Evolutionary conservation across 192 early-diverging fungal genomes (phyloP).

Genomic region (Coemansia pectinata): DNA sequence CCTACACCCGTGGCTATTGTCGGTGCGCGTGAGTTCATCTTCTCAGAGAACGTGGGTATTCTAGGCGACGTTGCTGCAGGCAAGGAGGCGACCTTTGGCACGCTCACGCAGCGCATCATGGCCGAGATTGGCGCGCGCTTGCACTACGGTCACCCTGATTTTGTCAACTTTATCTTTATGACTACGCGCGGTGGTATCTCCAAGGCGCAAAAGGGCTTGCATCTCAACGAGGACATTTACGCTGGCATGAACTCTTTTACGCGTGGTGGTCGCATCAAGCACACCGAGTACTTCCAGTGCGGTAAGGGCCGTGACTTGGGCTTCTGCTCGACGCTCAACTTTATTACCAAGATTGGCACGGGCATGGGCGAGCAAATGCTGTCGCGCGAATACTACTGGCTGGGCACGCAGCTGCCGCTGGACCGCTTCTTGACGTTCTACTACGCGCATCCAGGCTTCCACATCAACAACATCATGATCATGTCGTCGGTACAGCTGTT

Average conservation of each 20-base stretch:
- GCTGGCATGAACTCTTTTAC: slow-evolving; percentile 88
- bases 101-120: slow-evolving; percentile 82
- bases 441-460: slow-evolving; percentile 88
- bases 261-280: slow-evolving; percentile 84
- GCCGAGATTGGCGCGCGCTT: slow-evolving; percentile 80
- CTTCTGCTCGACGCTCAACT: slow-evolving; percentile 86
- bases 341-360: slow-evolving; percentile 87
- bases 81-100: slow-evolving; percentile 86
- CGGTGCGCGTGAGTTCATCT: slow-evolving; percentile 84
- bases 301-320: slow-evolving; percentile 90
- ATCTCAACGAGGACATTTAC: slow-evolving; percentile 91
- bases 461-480: slow-evolving; percentile 87
- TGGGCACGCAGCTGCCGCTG: slow-evolving; percentile 80
- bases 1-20: slow-evolving; percentile 82
- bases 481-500: slow-evolving; percentile 81
- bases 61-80: slow-evolving; percentile 89
- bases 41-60: slow-evolving; percentile 81
- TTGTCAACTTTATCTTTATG: slow-evolving; percentile 87
- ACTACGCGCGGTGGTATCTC: slow-evolving; percentile 83
- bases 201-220: slow-evolving; percentile 88
- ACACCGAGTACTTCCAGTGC: slow-evolving; percentile 89
- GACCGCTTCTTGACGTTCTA: slow-evolving; percentile 88
- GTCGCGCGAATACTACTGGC: slow-evolving; percentile 90
- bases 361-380: slow-evolving; percentile 95
- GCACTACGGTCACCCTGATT: slow-evolving; percentile 90